Evolutionary conservation across 2,329 filamentous ascomycete species (phyloP), one percentile per base, ranked within the genome.

Genomic region (Tolypocladium sp.): DNA sequence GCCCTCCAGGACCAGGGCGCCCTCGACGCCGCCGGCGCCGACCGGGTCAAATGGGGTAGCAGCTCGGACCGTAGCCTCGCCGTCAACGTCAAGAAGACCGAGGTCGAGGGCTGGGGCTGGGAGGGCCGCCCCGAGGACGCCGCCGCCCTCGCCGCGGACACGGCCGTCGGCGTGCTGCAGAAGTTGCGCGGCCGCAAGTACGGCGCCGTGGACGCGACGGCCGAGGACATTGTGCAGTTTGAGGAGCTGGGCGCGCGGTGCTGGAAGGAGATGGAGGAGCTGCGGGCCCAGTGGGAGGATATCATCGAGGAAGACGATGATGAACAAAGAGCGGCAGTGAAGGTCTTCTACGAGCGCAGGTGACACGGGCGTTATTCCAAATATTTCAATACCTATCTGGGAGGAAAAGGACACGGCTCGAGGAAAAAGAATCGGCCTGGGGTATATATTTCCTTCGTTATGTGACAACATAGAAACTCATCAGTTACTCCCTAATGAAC

Each of bases 61-160:
- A 82, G 84, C n/a, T 82, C 82, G 10, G 82, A 87, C 63, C 71
- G 81, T 13, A 71, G 74, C 58, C 86, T 88, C 0, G 74, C 79
- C 25, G 81, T 83, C 60, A 76, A 81, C 44, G 83, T 91, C 6
- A 88, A 87, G 73, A 84, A 85, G 67, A 95, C 92, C 1, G 91
- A 96, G 72, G 87, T 96, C 3, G 86, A 90, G 51, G 90, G 91
- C 9, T 97, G 92, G 92, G 92, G 91, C 0, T 88, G 86, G 73
- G 77, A 84, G 63, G 86, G 88, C 58, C 76, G 73, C 12, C 76
- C 79, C n/a, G 79, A 80, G 63, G 75, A 78, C 42, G 73, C 75
- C 51, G 64, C 75, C 9, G 73, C 75, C 2, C n/a, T n/a, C n/a
- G n/a, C n/a, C n/a, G n/a, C n/a, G n/a, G 83, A 81, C 68, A 66